Evolutionary conservation across 1,284 basidiomycete genomes (phyloP).

Genomic region (Jaminaea rosea): DNA sequence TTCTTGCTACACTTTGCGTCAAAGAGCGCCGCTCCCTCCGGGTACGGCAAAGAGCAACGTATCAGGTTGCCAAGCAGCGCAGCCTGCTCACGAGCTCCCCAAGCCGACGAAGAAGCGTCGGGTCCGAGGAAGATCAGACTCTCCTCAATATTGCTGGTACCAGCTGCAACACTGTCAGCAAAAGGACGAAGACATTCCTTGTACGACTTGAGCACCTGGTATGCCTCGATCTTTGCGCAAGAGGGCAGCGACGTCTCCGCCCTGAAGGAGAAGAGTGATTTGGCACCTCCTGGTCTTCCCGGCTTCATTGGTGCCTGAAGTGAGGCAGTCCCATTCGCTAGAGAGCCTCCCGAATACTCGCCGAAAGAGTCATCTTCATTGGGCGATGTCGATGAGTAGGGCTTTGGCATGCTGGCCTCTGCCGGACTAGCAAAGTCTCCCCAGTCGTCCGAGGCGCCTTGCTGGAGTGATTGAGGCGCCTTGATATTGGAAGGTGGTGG

Average conservation of each 20-base stretch:
- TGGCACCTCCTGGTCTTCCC: background rate
- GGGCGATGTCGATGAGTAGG: background rate
- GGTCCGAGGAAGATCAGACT: background rate
- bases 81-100: slow-evolving; percentile 3
- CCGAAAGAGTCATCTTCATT: background rate
- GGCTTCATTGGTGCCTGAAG: background rate
- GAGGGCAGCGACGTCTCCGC: slow-evolving; percentile 2
- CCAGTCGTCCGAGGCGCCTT: slow-evolving; percentile 68
- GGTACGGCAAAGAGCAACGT: slow-evolving; percentile 1
- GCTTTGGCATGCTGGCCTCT: background rate
- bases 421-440: slow-evolving; percentile 46
- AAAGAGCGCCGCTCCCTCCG: slow-evolving; percentile 2
- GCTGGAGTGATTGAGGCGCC: background rate
- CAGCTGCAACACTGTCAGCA: background rate
- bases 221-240: background rate
- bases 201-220: slow-evolving; percentile 1
- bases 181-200: background rate
- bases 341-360: slow-evolving; percentile 2
- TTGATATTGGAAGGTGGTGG: slow-evolving; percentile 11
- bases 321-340: background rate
- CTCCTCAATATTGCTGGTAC: background rate
- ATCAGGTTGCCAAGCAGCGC: slow-evolving; percentile 8
- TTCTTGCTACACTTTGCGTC: background rate
- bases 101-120: background rate
- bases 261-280: slow-evolving; percentile 4